Evolutionary conservation across 805 yeast species (phyloP), one percentile per base, ranked within the genome.

Genomic region (Jamesozyma hellenica): DNA sequence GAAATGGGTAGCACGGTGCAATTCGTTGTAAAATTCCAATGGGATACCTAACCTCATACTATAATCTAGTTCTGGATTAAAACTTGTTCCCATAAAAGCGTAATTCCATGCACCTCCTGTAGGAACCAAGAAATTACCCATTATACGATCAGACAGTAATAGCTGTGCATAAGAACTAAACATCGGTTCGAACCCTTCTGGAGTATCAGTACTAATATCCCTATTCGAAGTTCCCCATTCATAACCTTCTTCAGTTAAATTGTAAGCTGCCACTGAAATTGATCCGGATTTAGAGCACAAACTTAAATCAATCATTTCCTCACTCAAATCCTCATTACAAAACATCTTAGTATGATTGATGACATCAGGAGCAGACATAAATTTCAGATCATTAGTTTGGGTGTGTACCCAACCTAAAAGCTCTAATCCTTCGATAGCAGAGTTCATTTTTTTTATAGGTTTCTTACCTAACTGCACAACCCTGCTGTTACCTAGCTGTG

Each of bases 361-460:
- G 13, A 85, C 74, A 47, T 90, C 96, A 28, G 70, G 62, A 0
- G 95, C 77, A 5, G 82, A 66, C 65, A 88, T 71, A 38, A 69
- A 66, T 36, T 73, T 72, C 5, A 70, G 47, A 29, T 83, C 95
- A 15, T 73, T 74, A 1, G 81, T 70, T 56, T 81, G 86, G 0
- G 96, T 84, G 56, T 90, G 96, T n/a, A 92, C 72, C 95, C 96
- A 84, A 1, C 98, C 98, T 14, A 92, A 60, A 4, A 92, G 73
- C 52, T 86, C 88, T 28, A 85, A 58, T 1, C 74, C 82, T n/a
- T 68, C 66, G 10, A 72, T 50, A 34, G 63, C 64, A 16, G 64
- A 62, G 18, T 46, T 40, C 8, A 63, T 50, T 0, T 56, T 53
- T 3, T 21, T 15, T 15, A 38, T 39, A 3, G 62, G 60, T 3